Conservation (phyloP, 2,329 filamentous ascomycete genomes). For the Clarireedia monteithiana region DNA sequence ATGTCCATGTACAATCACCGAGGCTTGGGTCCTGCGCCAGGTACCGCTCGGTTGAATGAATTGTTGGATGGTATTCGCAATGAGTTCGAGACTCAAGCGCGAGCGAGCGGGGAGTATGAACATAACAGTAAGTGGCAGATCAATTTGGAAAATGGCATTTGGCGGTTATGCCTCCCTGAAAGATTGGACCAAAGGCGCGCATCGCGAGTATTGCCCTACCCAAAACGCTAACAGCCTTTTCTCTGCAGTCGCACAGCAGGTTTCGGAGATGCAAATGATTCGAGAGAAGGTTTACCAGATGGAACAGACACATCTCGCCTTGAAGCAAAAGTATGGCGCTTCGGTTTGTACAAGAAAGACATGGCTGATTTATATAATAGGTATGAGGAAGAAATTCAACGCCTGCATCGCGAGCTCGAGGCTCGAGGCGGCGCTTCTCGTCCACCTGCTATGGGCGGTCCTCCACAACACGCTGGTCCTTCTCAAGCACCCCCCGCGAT, state of each 20-base stretch:
- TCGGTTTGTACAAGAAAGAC: background rate
- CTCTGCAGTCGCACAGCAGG: slow-evolving; percentile 70
- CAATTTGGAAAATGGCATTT: too few species aligned
- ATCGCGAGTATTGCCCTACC: too few species aligned
- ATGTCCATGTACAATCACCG: slow-evolving; percentile 90
- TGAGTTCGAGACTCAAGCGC: slow-evolving; percentile 82
- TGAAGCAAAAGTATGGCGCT: slow-evolving; percentile 78
- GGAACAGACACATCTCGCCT: slow-evolving; percentile 78
- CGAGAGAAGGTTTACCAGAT: slow-evolving; percentile 88
- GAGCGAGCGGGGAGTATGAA: slow-evolving; percentile 80
- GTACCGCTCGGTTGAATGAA: slow-evolving; percentile 68
- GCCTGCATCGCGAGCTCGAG: slow-evolving; percentile 82
- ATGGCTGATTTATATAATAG: slow-evolving; percentile 38
- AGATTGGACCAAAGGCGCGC: too few species aligned
- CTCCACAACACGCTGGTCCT: slow-evolving; percentile 69
- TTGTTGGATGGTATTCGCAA: slow-evolving; percentile 82
- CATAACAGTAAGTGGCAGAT: slow-evolving; percentile 69
- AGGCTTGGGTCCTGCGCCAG: slow-evolving; percentile 66
- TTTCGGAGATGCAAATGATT: slow-evolving; percentile 92
- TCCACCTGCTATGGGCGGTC: slow-evolving; percentile 63
- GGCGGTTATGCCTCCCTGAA: too few species aligned
- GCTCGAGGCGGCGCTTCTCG: slow-evolving; percentile 54
- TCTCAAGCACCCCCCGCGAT: slow-evolving; percentile 78
- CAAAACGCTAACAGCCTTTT: background rate
- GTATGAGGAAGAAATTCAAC: slow-evolving; percentile 85